phyloP scores from a whole-genome alignment of 768 basidiomycete species.

The Pisolithus microcarpus region DNA sequence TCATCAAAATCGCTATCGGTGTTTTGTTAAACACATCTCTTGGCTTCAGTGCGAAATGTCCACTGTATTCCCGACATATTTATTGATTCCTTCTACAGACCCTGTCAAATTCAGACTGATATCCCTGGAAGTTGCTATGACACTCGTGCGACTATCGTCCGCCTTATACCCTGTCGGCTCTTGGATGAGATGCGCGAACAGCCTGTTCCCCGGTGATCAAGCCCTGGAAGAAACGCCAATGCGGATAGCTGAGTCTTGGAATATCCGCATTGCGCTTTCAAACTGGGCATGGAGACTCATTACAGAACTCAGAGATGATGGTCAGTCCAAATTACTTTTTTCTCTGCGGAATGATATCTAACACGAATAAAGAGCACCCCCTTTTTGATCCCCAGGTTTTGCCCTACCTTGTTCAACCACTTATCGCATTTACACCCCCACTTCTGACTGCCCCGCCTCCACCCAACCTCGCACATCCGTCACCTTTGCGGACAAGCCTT shows the following conservation, averaged over 20 bases:
- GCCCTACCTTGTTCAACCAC: constrained; percentile 51
- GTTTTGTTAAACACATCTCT: constrained; percentile 73
- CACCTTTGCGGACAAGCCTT: constrained; percentile 38
- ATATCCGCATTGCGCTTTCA: constrained; percentile 53
- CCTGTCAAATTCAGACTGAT: constrained; percentile 62
- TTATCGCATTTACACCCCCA: constrained; percentile 57
- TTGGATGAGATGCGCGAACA: constrained; percentile 41
- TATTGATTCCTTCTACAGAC: constrained; percentile 36
- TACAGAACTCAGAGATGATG: constrained; percentile 66
- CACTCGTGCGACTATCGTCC: constrained; percentile 59
- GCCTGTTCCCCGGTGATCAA: constrained; percentile 17
- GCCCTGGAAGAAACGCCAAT: constrained; percentile 16
- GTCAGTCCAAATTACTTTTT: constrained; percentile 28
- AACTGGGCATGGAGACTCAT: constrained; percentile 76
- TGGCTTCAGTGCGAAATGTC: constrained; percentile 53
- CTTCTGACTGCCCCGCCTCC: constrained; percentile 31
- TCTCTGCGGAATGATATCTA: constrained; percentile 1
- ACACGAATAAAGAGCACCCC: constrained; percentile 36
- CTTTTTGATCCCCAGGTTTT: constrained; percentile 58
- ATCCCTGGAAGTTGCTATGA: constrained; percentile 60
- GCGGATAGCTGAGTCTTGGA: constrained; percentile 52
- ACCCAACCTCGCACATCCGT: constrained; percentile 33
- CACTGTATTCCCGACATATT: neutral
- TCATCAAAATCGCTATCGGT: constrained; percentile 73
- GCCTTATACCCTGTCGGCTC: constrained; percentile 67